phyloP scores from a whole-genome alignment of 441 rosid species.

The Erodium moschatum region DNA sequence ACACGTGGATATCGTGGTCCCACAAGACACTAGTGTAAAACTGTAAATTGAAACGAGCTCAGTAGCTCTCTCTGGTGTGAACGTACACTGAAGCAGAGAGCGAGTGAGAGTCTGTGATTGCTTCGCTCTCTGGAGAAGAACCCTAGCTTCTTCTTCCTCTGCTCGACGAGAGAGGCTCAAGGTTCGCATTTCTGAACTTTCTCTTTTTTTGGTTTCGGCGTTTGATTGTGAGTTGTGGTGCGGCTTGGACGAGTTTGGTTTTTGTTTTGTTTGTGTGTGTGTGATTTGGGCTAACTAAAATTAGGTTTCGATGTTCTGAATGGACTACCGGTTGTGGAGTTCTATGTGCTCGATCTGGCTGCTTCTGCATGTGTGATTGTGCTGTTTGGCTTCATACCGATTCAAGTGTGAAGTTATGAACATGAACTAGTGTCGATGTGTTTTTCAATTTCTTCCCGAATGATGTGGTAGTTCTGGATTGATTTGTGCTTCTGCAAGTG shows the following conservation, averaged over 20 bases:
- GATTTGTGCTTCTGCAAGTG: too few species aligned
- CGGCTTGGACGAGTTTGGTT: neutral
- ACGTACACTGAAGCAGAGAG: neutral
- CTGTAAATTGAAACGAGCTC: neutral
- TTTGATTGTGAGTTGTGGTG: neutral
- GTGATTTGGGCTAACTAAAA: neutral
- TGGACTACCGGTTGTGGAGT: neutral
- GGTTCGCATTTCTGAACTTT: neutral
- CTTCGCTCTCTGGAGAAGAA: neutral
- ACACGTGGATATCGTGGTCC: neutral
- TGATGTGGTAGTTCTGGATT: too few species aligned
- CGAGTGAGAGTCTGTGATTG: neutral
- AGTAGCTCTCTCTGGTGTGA: neutral
- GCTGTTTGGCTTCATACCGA: neutral
- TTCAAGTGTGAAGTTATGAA: too few species aligned
- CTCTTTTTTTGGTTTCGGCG: neutral
- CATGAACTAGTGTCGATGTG: too few species aligned
- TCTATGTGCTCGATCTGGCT: neutral
- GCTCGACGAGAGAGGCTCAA: neutral
- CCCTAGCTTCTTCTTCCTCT: neutral
- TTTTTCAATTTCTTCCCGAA: too few species aligned
- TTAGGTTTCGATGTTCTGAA: neutral
- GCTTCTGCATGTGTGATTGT: neutral
- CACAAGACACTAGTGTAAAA: neutral
- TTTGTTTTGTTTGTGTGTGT: neutral